Percentiles rank a stretch among this genome's conserved stretches.
Evolutionary conservation across 176 grass and related monocot species (phyloP).

Genomic region (Eragrostis nindensis): DNA sequence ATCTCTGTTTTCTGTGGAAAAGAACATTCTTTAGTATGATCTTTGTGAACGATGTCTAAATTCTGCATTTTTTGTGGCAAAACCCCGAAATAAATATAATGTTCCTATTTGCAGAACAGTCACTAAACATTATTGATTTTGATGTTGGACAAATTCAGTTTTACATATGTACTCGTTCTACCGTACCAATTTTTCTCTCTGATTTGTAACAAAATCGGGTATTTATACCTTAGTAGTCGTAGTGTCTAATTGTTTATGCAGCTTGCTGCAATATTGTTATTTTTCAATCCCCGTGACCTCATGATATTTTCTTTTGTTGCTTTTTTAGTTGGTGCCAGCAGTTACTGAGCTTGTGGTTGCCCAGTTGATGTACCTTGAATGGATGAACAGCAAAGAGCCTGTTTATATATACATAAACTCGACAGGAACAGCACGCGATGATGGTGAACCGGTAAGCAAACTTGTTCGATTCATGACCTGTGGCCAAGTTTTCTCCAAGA

Average conservation of each 20-base stretch:
- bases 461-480: conserved; percentile 21
- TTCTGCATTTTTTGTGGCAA: not conserved
- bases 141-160: not conserved
- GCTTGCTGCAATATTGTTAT: conserved; percentile 4
- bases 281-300: conserved; percentile 12
- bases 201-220: conserved; percentile 23
- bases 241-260: conserved; percentile 2
- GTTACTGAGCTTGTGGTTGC: conserved; percentile 86
- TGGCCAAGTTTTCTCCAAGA: not conserved
- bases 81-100: not conserved
- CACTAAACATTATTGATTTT: not conserved
- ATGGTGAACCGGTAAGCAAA: conserved; percentile 83
- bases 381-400: conserved; percentile 80
- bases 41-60: not conserved
- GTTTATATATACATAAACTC: conserved; percentile 95
- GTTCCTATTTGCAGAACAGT: conserved; percentile 8
- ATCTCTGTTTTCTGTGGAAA: not conserved
- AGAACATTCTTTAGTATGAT: not conserved
- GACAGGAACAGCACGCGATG: conserved; percentile 83
- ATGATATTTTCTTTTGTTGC: conserved; percentile 24
- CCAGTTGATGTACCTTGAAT: conserved; percentile 91
- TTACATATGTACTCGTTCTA: not conserved
- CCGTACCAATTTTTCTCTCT: not conserved
- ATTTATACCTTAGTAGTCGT: conserved; percentile 14
- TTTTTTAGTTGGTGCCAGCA: conserved; percentile 72